Evolutionary conservation across 2,329 filamentous ascomycete genomes (phyloP).

Genomic region (Biscogniauxia sp.): DNA sequence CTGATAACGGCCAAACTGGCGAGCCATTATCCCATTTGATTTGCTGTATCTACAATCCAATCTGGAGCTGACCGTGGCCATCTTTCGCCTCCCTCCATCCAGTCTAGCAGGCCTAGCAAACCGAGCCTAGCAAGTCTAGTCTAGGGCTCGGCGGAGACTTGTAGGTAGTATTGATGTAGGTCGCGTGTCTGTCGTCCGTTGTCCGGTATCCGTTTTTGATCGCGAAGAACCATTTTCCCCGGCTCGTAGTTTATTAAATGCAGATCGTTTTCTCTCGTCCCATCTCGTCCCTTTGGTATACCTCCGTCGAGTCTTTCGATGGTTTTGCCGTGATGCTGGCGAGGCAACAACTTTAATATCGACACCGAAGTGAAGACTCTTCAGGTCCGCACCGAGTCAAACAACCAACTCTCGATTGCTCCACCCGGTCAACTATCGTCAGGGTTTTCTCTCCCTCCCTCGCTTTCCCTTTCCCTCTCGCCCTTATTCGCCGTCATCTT

Average conservation of each 20-base stretch:
- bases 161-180: neutral
- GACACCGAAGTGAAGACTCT: neutral
- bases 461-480: too few species aligned
- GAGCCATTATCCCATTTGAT: slow-evolving; percentile 26
- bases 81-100: neutral
- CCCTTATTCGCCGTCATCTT: neutral
- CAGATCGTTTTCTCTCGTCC: neutral
- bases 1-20: slow-evolving; percentile 21
- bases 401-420: neutral
- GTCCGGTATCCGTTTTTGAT: neutral
- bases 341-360: neutral
- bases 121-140: slow-evolving; percentile 1
- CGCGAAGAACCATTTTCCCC: neutral
- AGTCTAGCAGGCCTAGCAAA: too few species aligned
- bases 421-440: neutral
- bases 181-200: slow-evolving; percentile 5
- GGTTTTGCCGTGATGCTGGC: neutral
- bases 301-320: neutral
- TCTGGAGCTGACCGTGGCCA: neutral
- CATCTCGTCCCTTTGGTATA: neutral
- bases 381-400: neutral
- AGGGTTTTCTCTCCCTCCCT: neutral
- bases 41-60: slow-evolving; percentile 12
- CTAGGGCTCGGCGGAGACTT: slow-evolving; percentile 6
- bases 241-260: neutral